Evolutionary conservation across 352 stramenopile genomes (phyloP).

Genomic region (Phytophthora ohioensis): DNA sequence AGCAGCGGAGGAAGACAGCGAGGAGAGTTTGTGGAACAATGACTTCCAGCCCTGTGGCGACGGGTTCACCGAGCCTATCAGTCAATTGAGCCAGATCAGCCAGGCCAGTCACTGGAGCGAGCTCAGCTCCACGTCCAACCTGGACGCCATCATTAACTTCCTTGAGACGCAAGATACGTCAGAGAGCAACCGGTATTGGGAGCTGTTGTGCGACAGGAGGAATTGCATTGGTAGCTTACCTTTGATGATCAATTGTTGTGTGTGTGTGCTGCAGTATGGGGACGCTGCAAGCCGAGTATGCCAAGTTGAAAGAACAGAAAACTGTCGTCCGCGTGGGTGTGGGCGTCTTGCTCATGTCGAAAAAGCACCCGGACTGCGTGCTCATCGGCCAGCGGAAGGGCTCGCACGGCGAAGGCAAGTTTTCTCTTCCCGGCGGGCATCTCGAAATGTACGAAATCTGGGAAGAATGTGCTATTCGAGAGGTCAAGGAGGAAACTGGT

Average conservation of each 20-base stretch:
- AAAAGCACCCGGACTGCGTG: slow-evolving; percentile 70
- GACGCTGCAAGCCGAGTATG: slow-evolving; percentile 65
- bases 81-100: slow-evolving; percentile 76
- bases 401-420: slow-evolving; percentile 81
- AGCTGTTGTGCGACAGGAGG: not conserved
- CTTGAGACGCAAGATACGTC: slow-evolving; percentile 80
- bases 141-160: slow-evolving; percentile 89
- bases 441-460: slow-evolving; percentile 88
- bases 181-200: slow-evolving; percentile 61
- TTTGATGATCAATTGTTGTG: slow-evolving; percentile 4
- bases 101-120: slow-evolving; percentile 85
- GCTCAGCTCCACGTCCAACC: slow-evolving; percentile 83
- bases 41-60: slow-evolving; percentile 61
- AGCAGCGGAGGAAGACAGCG: slow-evolving; percentile 66
- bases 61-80: slow-evolving; percentile 66
- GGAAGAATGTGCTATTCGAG: slow-evolving; percentile 78
- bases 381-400: slow-evolving; percentile 78
- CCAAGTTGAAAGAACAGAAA: slow-evolving; percentile 66
- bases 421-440: slow-evolving; percentile 79
- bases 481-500: slow-evolving; percentile 89
- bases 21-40: slow-evolving; percentile 69
- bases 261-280: slow-evolving; percentile 48
- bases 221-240: slow-evolving; percentile 8
- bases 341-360: slow-evolving; percentile 76
- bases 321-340: slow-evolving; percentile 79